Evolutionary conservation across 495 filamentous ascomycete genomes (phyloP).

Genomic region (Hyphodiscus hymeniophilus): DNA sequence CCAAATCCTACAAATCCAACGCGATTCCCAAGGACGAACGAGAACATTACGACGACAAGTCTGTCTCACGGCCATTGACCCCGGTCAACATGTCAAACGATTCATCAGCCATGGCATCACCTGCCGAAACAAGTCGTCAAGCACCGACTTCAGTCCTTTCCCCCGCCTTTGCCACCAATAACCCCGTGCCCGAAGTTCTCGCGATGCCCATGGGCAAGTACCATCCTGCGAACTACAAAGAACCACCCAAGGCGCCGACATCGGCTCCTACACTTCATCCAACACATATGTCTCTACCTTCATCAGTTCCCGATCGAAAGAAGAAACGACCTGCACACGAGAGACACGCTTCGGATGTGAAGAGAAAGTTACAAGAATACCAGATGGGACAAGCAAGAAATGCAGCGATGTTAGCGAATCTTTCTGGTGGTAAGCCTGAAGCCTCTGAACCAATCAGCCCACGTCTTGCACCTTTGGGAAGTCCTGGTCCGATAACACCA

Average conservation of each 20-base stretch:
- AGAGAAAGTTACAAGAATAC: conserved; percentile 46
- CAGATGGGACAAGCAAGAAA: conserved; percentile 47
- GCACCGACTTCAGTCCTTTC: neutral
- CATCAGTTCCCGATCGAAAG: conserved; percentile 2
- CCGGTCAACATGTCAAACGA: conserved; percentile 10
- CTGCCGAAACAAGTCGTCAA: neutral
- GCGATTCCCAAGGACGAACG: neutral
- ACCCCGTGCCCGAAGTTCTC: conserved; percentile 9
- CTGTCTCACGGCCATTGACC: neutral
- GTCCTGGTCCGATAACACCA: conserved; percentile 71
- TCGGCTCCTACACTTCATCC: conserved; percentile 3
- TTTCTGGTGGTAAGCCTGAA: conserved; percentile 20
- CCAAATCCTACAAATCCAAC: conserved; percentile 6
- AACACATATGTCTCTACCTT: conserved; percentile 9
- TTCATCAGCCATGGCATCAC: conserved; percentile 5
- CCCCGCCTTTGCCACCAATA: neutral
- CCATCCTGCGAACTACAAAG: conserved; percentile 43
- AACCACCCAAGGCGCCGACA: neutral
- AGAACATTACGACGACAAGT: neutral
- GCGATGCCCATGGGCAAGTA: conserved; percentile 44
- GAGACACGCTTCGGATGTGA: conserved; percentile 33
- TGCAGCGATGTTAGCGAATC: conserved; percentile 26
- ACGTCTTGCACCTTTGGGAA: conserved; percentile 57
- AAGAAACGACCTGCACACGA: conserved; percentile 23
- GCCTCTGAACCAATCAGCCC: conserved; percentile 58